A percentile compares a stretch with the other conserved stretches of the same genome.
Evolutionary conservation across 805 yeast species (phyloP).

Genomic region (Candida sakaeoensis): DNA sequence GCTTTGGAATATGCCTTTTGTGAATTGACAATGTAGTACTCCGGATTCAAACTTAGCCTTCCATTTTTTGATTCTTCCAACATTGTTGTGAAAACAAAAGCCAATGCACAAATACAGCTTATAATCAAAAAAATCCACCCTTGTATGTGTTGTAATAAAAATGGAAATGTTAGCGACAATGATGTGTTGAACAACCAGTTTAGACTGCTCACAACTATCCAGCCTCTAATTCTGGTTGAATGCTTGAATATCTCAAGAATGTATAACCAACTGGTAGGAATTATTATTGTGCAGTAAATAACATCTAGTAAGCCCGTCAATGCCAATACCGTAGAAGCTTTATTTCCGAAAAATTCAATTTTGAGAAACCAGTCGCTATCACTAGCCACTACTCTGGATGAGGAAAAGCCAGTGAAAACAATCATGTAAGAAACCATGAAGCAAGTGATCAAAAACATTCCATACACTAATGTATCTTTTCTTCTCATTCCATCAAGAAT

Average conservation of each 20-base stretch:
- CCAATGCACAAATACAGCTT: constrained; percentile 29
- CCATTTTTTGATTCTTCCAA: constrained; percentile 48
- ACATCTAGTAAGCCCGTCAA: constrained; percentile 44
- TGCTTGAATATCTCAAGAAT: constrained; percentile 47
- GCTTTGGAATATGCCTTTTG: background rate
- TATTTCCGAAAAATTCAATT: constrained; percentile 15
- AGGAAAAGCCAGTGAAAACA: constrained; percentile 7
- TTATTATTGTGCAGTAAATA: constrained; percentile 43
- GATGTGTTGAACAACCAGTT: constrained; percentile 42
- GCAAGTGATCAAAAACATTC: constrained; percentile 23
- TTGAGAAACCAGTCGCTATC: constrained; percentile 7
- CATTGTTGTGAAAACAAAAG: constrained; percentile 24
- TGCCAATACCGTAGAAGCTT: constrained; percentile 43
- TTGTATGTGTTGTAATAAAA: constrained; percentile 28
- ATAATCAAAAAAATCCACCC: constrained; percentile 41
- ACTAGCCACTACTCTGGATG: background rate
- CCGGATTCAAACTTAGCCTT: constrained; percentile 1
- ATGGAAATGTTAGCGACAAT: constrained; percentile 39
- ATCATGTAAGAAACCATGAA: constrained; percentile 5
- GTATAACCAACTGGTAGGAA: constrained; percentile 48
- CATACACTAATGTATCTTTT: constrained; percentile 45
- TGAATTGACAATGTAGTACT: background rate
- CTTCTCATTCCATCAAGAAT: constrained; percentile 43
- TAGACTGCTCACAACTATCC: constrained; percentile 42
- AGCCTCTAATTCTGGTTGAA: constrained; percentile 43